phyloP scores from a whole-genome alignment of 176 grass and related monocot species.

The Puccinellia tenuiflora region DNA sequence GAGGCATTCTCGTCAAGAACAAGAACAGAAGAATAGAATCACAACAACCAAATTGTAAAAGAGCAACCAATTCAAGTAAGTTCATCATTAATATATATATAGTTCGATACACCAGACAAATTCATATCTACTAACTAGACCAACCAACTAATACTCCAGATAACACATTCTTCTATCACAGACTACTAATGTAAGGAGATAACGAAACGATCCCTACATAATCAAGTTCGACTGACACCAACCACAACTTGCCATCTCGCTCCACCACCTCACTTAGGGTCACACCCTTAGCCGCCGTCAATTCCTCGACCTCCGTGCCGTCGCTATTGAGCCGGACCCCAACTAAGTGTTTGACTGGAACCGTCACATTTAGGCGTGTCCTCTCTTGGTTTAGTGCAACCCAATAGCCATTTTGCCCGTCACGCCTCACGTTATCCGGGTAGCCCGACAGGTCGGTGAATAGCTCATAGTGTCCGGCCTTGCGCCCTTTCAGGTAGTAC shows the following conservation, averaged over 20 bases:
- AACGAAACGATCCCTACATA: neutral
- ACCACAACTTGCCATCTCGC: neutral
- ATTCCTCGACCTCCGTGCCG: slow-evolving; percentile 8
- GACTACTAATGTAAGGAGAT: neutral
- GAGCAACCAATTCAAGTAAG: neutral
- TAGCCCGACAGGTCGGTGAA: slow-evolving; percentile 53
- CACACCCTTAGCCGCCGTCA: neutral
- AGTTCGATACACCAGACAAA: neutral
- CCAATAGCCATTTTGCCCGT: slow-evolving; percentile 15
- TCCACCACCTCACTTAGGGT: slow-evolving; percentile 25
- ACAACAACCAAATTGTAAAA: neutral
- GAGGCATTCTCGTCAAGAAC: neutral
- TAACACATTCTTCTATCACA: neutral
- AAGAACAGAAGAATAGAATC: neutral
- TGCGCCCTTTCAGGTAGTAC: slow-evolving; percentile 36
- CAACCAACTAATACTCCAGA: neutral
- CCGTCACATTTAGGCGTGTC: neutral
- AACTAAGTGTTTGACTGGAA: neutral
- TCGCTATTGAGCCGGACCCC: neutral
- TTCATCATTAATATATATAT: neutral
- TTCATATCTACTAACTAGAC: neutral
- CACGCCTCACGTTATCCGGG: slow-evolving; percentile 42
- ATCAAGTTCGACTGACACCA: slow-evolving; percentile 19
- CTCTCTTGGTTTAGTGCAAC: slow-evolving; percentile 14
- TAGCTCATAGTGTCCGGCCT: slow-evolving; percentile 13